Percentiles rank a stretch among this genome's conserved stretches.
Conservation (phyloP, 129 eudicot genomes). For the Artemisia tridentata region DNA sequence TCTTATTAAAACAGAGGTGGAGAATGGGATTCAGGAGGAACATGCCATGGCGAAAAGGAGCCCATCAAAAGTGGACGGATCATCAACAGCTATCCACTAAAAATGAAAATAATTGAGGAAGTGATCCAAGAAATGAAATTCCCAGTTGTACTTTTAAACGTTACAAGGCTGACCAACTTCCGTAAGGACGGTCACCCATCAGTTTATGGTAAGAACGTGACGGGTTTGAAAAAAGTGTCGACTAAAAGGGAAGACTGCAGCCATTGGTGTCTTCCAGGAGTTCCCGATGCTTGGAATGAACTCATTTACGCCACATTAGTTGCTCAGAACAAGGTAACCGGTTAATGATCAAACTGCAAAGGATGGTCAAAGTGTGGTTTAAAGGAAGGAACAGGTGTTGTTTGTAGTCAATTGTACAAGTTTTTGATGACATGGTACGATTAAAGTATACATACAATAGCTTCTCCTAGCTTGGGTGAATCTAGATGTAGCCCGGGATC, state of each 20-base stretch:
- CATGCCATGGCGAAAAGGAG: conserved; percentile 70
- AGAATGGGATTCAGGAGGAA: conserved; percentile 98
- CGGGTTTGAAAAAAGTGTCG: conserved; percentile 49
- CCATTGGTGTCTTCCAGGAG: conserved; percentile 98
- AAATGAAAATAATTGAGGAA: conserved; percentile 80
- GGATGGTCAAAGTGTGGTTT: not conserved
- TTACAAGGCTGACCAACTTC: conserved; percentile 80
- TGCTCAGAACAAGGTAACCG: conserved; percentile 31
- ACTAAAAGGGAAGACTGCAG: conserved; percentile 79
- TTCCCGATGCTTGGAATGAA: conserved; percentile 98
- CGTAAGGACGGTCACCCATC: conserved; percentile 97
- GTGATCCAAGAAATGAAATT: conserved; percentile 58
- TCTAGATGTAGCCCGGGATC: no score
- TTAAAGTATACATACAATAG: not conserved
- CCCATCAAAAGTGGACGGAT: conserved; percentile 60
- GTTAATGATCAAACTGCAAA: conserved; percentile 9
- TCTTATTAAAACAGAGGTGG: conserved; percentile 62
- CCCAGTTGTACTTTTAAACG: conserved; percentile 69
- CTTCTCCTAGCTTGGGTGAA: not conserved
- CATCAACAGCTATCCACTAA: conserved; percentile 66
- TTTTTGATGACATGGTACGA: conserved; percentile 3
- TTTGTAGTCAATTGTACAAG: conserved; percentile 5
- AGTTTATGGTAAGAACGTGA: conserved; percentile 62
- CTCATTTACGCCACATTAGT: conserved; percentile 75
- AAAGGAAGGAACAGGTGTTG: not conserved